Percentiles rank a stretch among this genome's conserved stretches.
These are phyloP conservation scores for Mortierella sp. DNA, from an alignment of 371 early-diverging fungal species.

Conservation along the genomic window DNA sequence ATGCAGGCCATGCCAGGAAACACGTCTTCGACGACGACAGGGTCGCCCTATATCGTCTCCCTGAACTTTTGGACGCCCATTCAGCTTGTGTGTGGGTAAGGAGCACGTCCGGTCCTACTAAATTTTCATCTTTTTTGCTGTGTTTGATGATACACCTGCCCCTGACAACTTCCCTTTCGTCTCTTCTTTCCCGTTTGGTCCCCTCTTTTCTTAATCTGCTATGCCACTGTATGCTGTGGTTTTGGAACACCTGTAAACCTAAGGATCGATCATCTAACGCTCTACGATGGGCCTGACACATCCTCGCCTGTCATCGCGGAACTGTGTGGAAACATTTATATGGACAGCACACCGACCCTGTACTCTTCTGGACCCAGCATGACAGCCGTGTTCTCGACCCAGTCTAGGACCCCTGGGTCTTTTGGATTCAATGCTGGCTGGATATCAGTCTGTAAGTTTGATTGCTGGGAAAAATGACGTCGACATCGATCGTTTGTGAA, in stretches of 20 bases:
- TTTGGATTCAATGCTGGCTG: constrained; percentile 29
- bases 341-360: constrained; percentile 5
- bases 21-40: background rate
- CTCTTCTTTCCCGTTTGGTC: background rate
- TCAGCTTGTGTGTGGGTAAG: constrained; percentile 50
- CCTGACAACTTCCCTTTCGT: background rate
- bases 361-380: constrained; percentile 36
- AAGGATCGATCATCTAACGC: constrained; percentile 38
- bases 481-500: too few relatives aligned
- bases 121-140: background rate
- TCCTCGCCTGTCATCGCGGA: constrained; percentile 29
- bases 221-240: background rate
- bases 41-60: constrained; percentile 17
- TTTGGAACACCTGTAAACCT: background rate
- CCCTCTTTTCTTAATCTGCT: background rate
- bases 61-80: constrained; percentile 26
- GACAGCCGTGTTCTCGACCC: constrained; percentile 35
- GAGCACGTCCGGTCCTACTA: background rate
- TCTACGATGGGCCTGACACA: constrained; percentile 47
- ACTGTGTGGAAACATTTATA: constrained; percentile 36
- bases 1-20: constrained; percentile 12
- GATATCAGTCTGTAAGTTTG: constrained; percentile 31
- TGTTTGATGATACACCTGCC: background rate
- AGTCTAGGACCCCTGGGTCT: constrained; percentile 17
- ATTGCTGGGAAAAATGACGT: too few relatives aligned